These are phyloP conservation scores for Austroboletus novae-zelandiae DNA, from an alignment of 1,284 basidiomycete species.

Conservation along the genomic window DNA sequence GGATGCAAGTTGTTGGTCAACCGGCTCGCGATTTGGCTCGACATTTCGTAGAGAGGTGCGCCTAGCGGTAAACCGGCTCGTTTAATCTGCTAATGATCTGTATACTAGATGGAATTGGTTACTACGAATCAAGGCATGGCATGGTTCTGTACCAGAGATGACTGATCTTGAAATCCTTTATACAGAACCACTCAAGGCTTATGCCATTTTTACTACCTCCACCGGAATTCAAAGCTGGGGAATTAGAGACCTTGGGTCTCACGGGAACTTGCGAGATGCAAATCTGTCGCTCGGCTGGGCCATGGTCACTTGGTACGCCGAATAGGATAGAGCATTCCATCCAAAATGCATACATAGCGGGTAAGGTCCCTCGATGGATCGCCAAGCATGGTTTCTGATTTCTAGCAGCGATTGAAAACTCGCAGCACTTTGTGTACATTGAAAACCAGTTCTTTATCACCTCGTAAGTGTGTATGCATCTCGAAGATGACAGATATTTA, in stretches of 20 bases:
- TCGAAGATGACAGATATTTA: slow-evolving; percentile 4
- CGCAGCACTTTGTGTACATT: slow-evolving; percentile 92
- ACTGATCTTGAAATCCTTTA: background rate
- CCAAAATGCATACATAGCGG: slow-evolving; percentile 92
- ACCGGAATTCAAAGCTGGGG: slow-evolving; percentile 85
- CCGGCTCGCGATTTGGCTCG: slow-evolving; percentile 93
- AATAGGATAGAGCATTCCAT: slow-evolving; percentile 90
- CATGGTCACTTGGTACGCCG: slow-evolving; percentile 94
- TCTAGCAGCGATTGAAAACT: slow-evolving; percentile 82
- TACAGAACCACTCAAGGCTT: slow-evolving; percentile 79
- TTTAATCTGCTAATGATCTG: slow-evolving; percentile 19
- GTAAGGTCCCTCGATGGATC: slow-evolving; percentile 37
- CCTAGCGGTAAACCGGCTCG: slow-evolving; percentile 7
- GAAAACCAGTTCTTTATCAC: slow-evolving; percentile 99
- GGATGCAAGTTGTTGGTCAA: slow-evolving; percentile 93
- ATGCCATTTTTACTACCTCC: slow-evolving; percentile 97
- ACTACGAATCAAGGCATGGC: slow-evolving; percentile 80
- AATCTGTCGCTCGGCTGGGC: slow-evolving; percentile 92
- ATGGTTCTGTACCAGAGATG: background rate
- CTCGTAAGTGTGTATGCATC: slow-evolving; percentile 53
- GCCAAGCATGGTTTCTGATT: background rate
- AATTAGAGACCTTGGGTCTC: slow-evolving; percentile 79
- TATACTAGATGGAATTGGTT: slow-evolving; percentile 81
- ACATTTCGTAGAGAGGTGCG: slow-evolving; percentile 90
- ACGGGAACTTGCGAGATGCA: slow-evolving; percentile 98